Evolutionary conservation across 2,329 filamentous ascomycete species (phyloP).

Genomic region (Colletotrichum destructivum): DNA sequence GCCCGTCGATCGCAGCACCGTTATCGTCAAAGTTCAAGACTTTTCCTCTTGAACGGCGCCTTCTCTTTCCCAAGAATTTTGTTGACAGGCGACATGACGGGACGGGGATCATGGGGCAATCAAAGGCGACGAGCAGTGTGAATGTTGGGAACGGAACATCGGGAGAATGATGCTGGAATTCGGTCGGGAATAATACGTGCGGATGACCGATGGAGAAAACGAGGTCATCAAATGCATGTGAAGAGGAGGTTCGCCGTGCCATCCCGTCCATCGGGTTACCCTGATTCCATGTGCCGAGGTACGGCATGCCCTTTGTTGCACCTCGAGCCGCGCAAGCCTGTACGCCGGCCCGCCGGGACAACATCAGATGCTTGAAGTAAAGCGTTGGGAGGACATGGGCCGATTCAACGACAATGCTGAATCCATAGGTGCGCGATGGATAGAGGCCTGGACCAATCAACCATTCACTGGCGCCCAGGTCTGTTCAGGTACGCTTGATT

Average conservation of each 20-base stretch:
- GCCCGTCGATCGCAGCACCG: slow-evolving; percentile 24
- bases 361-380: not conserved
- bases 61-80: slow-evolving; percentile 14
- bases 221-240: not conserved
- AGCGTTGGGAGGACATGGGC: slow-evolving; percentile 15
- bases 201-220: not conserved
- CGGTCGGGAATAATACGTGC: not conserved
- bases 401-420: not conserved
- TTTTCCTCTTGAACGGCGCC: slow-evolving; percentile 27
- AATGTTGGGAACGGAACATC: slow-evolving; percentile 7
- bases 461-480: not conserved
- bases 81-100: not conserved
- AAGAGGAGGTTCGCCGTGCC: slow-evolving; percentile 4
- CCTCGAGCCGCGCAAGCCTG: not conserved
- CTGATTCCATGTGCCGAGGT: not conserved
- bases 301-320: not conserved
- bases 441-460: not conserved
- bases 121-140: not conserved
- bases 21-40: slow-evolving; percentile 29
- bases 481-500: no score
- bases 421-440: not conserved
- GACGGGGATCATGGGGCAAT: not conserved
- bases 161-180: not conserved
- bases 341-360: not conserved
- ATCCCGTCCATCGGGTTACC: not conserved